Evolutionary conservation across 179 eudicot species (phyloP).

Genomic region (Heliamphora pulchella): DNA sequence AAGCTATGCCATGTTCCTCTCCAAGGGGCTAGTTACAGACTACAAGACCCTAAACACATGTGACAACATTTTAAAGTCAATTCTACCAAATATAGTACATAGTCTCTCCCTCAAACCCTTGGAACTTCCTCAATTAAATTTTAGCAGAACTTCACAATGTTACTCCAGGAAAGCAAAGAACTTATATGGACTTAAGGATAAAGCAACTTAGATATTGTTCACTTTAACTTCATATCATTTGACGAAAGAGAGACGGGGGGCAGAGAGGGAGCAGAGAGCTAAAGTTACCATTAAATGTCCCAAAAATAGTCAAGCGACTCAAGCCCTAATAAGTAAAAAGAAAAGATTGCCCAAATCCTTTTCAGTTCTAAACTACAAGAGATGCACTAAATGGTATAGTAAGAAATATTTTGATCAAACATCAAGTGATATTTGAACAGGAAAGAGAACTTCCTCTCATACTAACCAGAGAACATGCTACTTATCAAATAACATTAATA

Average conservation of each 20-base stretch:
- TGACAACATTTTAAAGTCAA: background rate
- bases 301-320: background rate
- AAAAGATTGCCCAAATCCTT: background rate
- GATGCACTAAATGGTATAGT: background rate
- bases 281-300: background rate
- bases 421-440: background rate
- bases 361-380: constrained; percentile 1
- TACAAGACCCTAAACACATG: background rate
- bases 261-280: background rate
- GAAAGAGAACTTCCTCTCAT: background rate
- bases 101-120: background rate
- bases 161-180: background rate
- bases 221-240: background rate
- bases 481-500: background rate
- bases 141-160: background rate
- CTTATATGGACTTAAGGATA: background rate
- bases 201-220: background rate
- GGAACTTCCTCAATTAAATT: background rate
- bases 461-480: background rate
- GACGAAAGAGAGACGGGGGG: too few relatives aligned
- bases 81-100: too few relatives aligned
- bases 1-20: background rate
- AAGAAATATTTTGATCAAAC: background rate
- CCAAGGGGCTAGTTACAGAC: background rate
- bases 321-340: too few relatives aligned